Base-by-base conservation (phyloP, 2,329 filamentous ascomycete species). In the Monascus ruber region DNA sequence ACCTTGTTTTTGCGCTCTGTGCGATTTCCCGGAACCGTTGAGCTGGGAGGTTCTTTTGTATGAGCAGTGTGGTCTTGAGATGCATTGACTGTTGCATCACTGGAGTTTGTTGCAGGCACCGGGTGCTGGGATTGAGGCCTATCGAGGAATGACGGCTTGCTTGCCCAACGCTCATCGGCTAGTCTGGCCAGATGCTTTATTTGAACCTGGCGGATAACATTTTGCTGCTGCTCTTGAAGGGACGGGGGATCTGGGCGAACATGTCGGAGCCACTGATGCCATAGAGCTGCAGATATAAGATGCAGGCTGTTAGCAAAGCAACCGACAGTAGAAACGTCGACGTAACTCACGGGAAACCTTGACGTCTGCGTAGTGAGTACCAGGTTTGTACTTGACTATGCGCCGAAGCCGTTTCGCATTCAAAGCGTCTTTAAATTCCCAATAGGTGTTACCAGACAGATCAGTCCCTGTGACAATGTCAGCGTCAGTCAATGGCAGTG, bases 181-280 rank as follows among this genome's bases (percentile, higher is more conserved):
- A 72, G 60, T 35, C 65, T 69, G 2, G 76, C 77, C 24, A 80
- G 68, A 37, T 73, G 52, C 53, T 77, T 79, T 50, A 81, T 71
- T 42, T 68, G 68, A n/a, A 63, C 59, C 53, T 76, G 76, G 26
- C 77, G 67, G 28, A 68, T 48, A 34, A 78, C 46, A 42, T 81
- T 77, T 35, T 68, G 62, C 44, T 70, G 68, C 50, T 80, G 77
- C 57, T 81, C 77, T 47, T 70, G 53, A 36, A 81, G 54, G 1
- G 69, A 67, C 1, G 77, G 77, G 2, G 77, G 63, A 10, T 72
- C 63, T 37, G 61, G 50, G 34, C 77, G 74, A 6, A 76, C 75
- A 48, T 79, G 69, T 50, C 77, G 74, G 25, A 81, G 72, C 77
- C 77, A 81, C 62, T 81, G 77, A 52, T 78, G 74, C 77, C 77